Conservation (phyloP, 768 basidiomycete species). For the Boletus eberwhitei region DNA sequence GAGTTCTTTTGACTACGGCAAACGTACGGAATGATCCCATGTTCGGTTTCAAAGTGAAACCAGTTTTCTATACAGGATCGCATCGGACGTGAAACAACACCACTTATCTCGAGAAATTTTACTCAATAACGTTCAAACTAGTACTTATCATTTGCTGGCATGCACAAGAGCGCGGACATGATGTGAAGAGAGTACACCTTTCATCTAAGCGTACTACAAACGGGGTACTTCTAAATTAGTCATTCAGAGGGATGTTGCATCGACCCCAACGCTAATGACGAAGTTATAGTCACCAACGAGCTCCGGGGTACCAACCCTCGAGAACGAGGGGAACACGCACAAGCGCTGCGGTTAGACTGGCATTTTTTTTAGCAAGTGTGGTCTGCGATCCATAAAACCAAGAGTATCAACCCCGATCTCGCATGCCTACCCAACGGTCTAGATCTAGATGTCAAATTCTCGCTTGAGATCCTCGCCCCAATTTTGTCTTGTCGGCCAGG, state of each 20-base stretch:
- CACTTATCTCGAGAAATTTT: not conserved
- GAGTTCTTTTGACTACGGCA: not conserved
- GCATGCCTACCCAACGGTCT: constrained; percentile 14
- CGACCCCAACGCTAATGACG: constrained; percentile 18
- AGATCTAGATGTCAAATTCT: constrained; percentile 28
- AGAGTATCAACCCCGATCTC: constrained; percentile 13
- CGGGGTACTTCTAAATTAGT: constrained; percentile 17
- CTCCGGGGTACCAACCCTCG: constrained; percentile 11
- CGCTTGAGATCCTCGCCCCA: constrained; percentile 29
- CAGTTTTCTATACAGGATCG: not conserved
- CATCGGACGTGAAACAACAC: constrained; percentile 18
- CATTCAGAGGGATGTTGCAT: constrained; percentile 4
- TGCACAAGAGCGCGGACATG: constrained; percentile 9
- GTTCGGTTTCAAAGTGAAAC: constrained; percentile 15
- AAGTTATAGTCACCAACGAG: constrained; percentile 3
- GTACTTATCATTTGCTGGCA: not conserved
- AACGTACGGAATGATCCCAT: not conserved
- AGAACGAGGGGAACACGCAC: constrained; percentile 14
- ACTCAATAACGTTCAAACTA: not conserved
- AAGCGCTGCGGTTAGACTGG: constrained; percentile 6
- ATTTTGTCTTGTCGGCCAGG: constrained; percentile 17
- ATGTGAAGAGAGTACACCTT: constrained; percentile 4
- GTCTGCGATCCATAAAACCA: constrained; percentile 5
- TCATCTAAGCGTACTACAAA: constrained; percentile 9
- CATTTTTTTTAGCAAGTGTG: not conserved